Evolutionary conservation across 257 asterid genomes (phyloP), one percentile per base, ranked within the genome.

Genomic region (Buddleja alternifolia): DNA sequence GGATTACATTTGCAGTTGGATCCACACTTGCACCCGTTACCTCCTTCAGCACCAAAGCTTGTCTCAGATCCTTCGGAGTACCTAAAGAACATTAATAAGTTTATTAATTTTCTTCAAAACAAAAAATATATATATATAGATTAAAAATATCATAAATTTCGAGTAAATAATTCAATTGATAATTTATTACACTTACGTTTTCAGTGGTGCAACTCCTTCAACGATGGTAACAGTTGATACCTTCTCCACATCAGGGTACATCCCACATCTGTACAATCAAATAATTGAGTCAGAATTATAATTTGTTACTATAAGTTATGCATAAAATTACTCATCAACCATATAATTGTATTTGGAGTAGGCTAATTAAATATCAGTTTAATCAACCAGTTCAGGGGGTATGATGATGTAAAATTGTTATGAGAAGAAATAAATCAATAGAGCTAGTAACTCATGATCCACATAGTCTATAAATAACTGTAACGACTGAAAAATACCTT

Each of bases 11-110:
- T 23, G 83, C 89, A 84, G 82, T 46, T 76, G 48, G 87, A 61
- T 8, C 89, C 87, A 34, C 89, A 84, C 71, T 51, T 76, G 85
- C 89, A 84, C 7, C 61, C 78, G 17, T 83, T 36, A 2, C 84
- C 88, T 73, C 89, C 89, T 72, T 84, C 89, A 48, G 73, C 70
- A 12, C 63, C 78, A 12, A 57, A 46, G 82, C 78, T 76, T 48
- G 58, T 63, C 81, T 76, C 84, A 15, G 25, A 62, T 48, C 76
- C 84, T 46, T 75, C 80, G n/a, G 37, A 4, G 60, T 68, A 29
- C 81, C 82, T 78, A 42, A 8, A 61, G 0, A 67, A 36, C 9
- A 23, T 15, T 32, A 40, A 20, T 11, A 0, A 45, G 4, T 10
- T 45, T 10, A 6, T 60, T 37, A 24, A 37, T 3, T 59, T 47